Conservation (phyloP, 2,329 filamentous ascomycete species). For the Epichloe hybrida region DNA sequence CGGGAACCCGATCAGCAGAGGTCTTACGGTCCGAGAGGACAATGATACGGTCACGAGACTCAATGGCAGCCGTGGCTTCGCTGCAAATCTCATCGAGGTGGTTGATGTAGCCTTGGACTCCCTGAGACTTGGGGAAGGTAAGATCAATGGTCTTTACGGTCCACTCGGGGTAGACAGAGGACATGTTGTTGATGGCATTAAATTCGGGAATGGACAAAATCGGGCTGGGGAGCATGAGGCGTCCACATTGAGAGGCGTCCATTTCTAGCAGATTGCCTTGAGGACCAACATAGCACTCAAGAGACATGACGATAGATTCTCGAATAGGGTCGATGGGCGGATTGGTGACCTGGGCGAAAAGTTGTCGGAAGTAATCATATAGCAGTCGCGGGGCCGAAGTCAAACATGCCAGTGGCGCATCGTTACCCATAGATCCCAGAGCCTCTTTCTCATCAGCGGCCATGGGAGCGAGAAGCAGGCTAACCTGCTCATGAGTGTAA, state of each 20-base stretch:
- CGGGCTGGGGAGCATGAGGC: conserved; percentile 75
- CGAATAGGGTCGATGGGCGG: conserved; percentile 94
- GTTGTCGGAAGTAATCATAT: conserved; percentile 93
- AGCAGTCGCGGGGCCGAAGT: conserved; percentile 79
- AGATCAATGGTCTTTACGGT: conserved; percentile 83
- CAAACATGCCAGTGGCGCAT: conserved; percentile 82
- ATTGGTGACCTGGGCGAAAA: conserved; percentile 96
- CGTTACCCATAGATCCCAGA: conserved; percentile 94
- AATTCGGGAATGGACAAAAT: conserved; percentile 84
- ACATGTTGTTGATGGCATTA: conserved; percentile 72
- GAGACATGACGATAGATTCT: conserved; percentile 95
- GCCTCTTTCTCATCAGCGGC: conserved; percentile 95
- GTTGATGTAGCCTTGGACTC: conserved; percentile 69
- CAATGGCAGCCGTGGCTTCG: conserved; percentile 69
- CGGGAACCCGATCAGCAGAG: conserved; percentile 65
- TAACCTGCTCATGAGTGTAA: conserved; percentile 92
- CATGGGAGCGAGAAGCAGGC: conserved; percentile 84
- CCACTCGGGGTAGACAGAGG: conserved; percentile 61
- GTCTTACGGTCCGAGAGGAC: conserved; percentile 82
- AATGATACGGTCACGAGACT: conserved; percentile 72
- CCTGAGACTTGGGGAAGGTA: conserved; percentile 79
- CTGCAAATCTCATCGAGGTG: conserved; percentile 83
- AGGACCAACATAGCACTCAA: conserved; percentile 91
- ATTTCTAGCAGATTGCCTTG: conserved; percentile 94
- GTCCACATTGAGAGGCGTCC: conserved; percentile 76